phyloP scores from a whole-genome alignment of 192 early-diverging fungal genomes.

The Gryganskiella cystojenkinii region DNA sequence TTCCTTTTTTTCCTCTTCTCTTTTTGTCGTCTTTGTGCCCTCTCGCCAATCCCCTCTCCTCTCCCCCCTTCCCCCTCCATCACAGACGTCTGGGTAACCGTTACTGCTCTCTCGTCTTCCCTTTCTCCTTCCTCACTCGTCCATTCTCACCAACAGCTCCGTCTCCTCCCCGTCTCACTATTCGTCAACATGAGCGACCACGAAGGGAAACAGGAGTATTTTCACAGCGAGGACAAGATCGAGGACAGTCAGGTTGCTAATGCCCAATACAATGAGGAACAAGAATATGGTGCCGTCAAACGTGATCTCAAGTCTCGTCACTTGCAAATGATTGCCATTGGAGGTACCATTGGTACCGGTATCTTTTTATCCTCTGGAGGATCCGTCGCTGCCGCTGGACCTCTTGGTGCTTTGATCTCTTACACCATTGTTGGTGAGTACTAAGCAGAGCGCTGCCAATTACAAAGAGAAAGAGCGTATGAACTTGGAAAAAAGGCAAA shows the following conservation, averaged over 20 bases:
- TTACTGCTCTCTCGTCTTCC: not conserved
- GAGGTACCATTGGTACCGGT: slow-evolving; percentile 75
- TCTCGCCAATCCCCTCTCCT: not conserved
- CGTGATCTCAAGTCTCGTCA: slow-evolving; percentile 77
- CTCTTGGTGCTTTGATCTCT: slow-evolving; percentile 81
- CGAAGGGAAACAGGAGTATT: slow-evolving; percentile 8
- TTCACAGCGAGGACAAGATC: slow-evolving; percentile 2
- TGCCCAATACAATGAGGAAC: slow-evolving; percentile 6
- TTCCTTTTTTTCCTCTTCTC: not conserved
- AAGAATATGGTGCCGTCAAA: slow-evolving; percentile 57
- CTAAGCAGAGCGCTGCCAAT: too few relatives aligned
- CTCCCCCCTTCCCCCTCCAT: not conserved
- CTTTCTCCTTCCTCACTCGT: not conserved
- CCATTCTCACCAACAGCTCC: not conserved
- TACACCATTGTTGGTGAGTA: slow-evolving; percentile 64
- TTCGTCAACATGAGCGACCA: slow-evolving; percentile 16
- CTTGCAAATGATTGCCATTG: slow-evolving; percentile 81
- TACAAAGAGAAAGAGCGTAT: not conserved
- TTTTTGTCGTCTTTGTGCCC: not conserved
- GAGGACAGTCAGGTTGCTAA: not conserved
- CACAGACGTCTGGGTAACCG: slow-evolving; percentile 10
- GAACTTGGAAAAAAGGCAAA: too few relatives aligned
- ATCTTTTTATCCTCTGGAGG: slow-evolving; percentile 81
- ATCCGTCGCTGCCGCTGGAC: slow-evolving; percentile 79
- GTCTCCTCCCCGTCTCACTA: not conserved